Evolutionary conservation across 23 red algal genomes (phyloP).

Genomic region (Agarophyton chilense): DNA sequence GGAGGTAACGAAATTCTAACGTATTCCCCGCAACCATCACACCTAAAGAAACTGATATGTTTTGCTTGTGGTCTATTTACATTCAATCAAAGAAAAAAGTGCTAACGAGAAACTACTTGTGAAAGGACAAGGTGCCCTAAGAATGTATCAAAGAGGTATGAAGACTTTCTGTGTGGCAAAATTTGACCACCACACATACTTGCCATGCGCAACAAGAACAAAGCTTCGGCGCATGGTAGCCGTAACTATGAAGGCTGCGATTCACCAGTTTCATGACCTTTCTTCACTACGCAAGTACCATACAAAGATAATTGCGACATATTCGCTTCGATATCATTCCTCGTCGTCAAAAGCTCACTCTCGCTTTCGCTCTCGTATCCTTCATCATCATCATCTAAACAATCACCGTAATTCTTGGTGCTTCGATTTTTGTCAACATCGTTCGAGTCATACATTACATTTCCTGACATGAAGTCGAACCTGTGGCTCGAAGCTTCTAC

Average conservation of each 20-base stretch:
- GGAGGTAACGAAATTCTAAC: background rate
- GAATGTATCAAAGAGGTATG: background rate
- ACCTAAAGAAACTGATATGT: background rate
- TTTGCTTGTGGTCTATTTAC: background rate
- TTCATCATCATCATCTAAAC: background rate
- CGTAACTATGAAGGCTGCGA: background rate
- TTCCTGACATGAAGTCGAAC: background rate
- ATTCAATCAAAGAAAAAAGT: slow-evolving; percentile 5
- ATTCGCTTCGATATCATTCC: background rate
- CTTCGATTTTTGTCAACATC: background rate
- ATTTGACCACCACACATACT: background rate
- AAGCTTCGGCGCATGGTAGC: background rate
- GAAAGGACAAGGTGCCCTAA: background rate
- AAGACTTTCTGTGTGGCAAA: background rate
- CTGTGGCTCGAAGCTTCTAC: background rate
- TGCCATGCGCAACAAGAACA: background rate
- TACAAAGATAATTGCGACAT: background rate
- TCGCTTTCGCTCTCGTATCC: slow-evolving; percentile 25
- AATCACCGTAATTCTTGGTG: background rate
- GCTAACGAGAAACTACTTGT: background rate
- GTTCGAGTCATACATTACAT: background rate
- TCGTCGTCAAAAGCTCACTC: background rate
- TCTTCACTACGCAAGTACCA: background rate
- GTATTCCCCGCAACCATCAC: background rate
- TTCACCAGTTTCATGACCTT: background rate